These are phyloP conservation scores for Lichtheimia hyalospora DNA, from an alignment of 371 early-diverging fungal species.

Conservation along the genomic window DNA sequence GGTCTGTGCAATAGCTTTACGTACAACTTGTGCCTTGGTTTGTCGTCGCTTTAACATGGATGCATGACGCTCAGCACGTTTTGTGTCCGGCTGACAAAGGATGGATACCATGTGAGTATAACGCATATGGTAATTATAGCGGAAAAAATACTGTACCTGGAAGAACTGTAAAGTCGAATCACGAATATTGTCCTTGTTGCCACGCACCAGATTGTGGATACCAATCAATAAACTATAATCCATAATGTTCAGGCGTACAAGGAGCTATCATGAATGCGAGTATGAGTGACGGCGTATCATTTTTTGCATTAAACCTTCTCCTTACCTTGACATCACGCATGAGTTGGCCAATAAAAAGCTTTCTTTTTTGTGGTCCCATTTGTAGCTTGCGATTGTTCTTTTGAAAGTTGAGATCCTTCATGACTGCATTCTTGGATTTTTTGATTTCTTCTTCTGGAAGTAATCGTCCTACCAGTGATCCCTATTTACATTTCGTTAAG, in stretches of 20 bases:
- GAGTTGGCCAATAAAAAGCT: slow-evolving; percentile 83
- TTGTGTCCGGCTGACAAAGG: slow-evolving; percentile 44
- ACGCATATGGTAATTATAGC: slow-evolving; percentile 11
- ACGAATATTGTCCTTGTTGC: slow-evolving; percentile 87
- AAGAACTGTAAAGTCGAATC: slow-evolving; percentile 81
- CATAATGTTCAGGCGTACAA: slow-evolving; percentile 83
- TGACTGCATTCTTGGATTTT: slow-evolving; percentile 80
- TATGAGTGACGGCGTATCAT: slow-evolving; percentile 10
- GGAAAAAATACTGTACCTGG: slow-evolving; percentile 51
- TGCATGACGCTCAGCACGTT: slow-evolving; percentile 44
- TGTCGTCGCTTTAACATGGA: slow-evolving; percentile 51
- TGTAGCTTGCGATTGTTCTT: slow-evolving; percentile 72
- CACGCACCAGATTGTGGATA: slow-evolving; percentile 82
- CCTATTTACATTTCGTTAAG: slow-evolving; percentile 13
- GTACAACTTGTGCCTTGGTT: slow-evolving; percentile 68
- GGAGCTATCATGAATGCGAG: slow-evolving; percentile 67
- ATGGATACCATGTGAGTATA: not conserved
- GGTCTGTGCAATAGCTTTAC: slow-evolving; percentile 70
- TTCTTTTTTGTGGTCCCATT: slow-evolving; percentile 83
- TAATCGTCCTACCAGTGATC: slow-evolving; percentile 85
- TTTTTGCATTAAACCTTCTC: not conserved
- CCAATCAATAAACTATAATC: slow-evolving; percentile 94
- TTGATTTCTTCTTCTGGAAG: slow-evolving; percentile 75
- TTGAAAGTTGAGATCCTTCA: slow-evolving; percentile 97
- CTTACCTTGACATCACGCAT: slow-evolving; percentile 78